Conservation (phyloP, 106 monocot genomes). For the Triglochin maritima region DNA sequence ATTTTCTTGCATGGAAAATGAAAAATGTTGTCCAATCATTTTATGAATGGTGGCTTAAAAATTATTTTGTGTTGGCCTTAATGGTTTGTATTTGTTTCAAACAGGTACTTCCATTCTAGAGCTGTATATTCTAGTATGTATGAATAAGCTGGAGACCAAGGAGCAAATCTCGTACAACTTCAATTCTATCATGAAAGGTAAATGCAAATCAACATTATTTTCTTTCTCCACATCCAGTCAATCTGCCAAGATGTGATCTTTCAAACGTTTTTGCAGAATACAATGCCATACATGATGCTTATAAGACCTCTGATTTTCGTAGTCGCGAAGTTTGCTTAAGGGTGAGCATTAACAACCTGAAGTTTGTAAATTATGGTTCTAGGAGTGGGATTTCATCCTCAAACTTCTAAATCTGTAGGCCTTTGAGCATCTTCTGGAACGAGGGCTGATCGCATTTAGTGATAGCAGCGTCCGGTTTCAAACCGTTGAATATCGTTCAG, state of each 20-base stretch:
- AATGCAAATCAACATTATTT: not conserved
- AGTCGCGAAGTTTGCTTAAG: constrained; percentile 44
- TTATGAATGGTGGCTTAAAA: not conserved
- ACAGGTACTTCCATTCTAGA: constrained; percentile 76
- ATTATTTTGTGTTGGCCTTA: not conserved
- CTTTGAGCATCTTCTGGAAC: constrained; percentile 78
- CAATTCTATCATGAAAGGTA: constrained; percentile 80
- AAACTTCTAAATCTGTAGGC: constrained; percentile 37
- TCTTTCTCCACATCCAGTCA: no score
- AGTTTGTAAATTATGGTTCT: not conserved
- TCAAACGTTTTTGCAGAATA: constrained; percentile 41
- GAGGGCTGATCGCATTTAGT: constrained; percentile 48
- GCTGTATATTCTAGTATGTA: constrained; percentile 88
- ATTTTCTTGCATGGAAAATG: not conserved
- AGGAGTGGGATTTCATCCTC: not conserved
- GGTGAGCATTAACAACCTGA: constrained; percentile 23
- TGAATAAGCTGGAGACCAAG: constrained; percentile 63
- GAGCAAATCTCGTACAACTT: constrained; percentile 76
- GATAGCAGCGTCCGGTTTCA: constrained; percentile 40
- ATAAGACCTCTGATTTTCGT: constrained; percentile 74
- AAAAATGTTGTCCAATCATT: not conserved
- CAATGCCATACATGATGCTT: constrained; percentile 65
- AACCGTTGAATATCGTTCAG: constrained; percentile 68
- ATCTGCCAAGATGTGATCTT: not conserved
- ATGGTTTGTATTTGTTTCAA: constrained; percentile 1